Percentiles rank a stretch among this genome's conserved stretches.
Conservation (phyloP, 352 stramenopile species). For the Pythium sukuiense region DNA sequence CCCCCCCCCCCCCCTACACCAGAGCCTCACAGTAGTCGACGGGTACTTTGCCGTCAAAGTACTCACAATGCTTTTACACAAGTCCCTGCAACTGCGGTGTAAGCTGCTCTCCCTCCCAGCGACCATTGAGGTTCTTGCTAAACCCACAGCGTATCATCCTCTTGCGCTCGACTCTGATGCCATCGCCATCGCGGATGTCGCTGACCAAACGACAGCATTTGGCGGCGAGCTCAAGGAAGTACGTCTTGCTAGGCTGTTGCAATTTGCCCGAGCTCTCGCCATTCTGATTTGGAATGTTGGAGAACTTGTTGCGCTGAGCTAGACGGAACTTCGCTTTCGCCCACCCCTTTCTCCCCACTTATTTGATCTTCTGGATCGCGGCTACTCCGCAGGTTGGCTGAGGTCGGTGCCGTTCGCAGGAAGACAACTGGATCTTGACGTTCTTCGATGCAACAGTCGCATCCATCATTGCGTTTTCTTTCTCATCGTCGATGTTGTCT, state of each 20-base stretch:
- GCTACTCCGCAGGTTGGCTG: conserved; percentile 15
- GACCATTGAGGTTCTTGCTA: conserved; percentile 13
- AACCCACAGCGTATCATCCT: conserved; percentile 26
- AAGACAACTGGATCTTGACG: conserved; percentile 2
- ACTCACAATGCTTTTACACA: conserved; percentile 10
- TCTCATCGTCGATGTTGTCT: no score
- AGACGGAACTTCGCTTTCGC: conserved; percentile 18
- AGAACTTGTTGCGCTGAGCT: neutral
- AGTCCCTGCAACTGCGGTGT: conserved; percentile 19
- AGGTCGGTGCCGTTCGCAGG: conserved; percentile 20
- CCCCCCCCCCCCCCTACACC: no score
- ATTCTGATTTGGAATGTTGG: conserved; percentile 13
- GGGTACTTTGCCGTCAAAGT: conserved; percentile 18
- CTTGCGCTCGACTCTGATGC: conserved; percentile 24
- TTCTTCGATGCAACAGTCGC: neutral
- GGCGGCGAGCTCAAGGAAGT: conserved; percentile 14
- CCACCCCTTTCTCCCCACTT: conserved; percentile 2
- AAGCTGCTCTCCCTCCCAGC: conserved; percentile 20
- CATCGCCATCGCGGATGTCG: conserved; percentile 14
- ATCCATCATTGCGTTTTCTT: no score
- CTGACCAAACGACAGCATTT: conserved; percentile 13
- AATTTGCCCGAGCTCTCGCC: conserved; percentile 19
- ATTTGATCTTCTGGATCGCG: conserved; percentile 16
- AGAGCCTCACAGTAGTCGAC: conserved; percentile 13
- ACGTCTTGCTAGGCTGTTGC: conserved; percentile 13